Evolutionary conservation across 2,329 filamentous ascomycete genomes (phyloP), one percentile per base, ranked within the genome.

Genomic region (Cladosporium sp.): DNA sequence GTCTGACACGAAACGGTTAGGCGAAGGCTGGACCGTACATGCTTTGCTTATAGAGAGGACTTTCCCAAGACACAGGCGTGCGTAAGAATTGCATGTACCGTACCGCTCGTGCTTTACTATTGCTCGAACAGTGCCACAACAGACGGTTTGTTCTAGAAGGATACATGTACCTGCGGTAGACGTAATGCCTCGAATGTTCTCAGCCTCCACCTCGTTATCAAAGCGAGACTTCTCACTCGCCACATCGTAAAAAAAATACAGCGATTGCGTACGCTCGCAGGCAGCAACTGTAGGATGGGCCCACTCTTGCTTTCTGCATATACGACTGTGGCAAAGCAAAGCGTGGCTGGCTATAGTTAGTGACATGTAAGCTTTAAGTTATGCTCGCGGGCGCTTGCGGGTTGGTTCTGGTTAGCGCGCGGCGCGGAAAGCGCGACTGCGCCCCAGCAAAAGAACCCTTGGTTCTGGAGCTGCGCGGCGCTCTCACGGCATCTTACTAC

Each of bases 351-450:
- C 55, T 57, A 57, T 57, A 37, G 33, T 40, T 57, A 57, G 55
- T 33, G 52, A 55, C 52, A 55, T 55, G 52, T 55, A 55, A 55
- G 52, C 52, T 55, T 55, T 55, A 31, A 55, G 52, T 55, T 55
- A 55, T 55, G 52, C 52, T 55, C 31, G 8, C 40, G n/a, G 40
- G 40, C 40, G 40, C 40, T 46, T 21, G 40, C 40, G 52, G n/a
- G 52, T 29, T 55, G 52, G 52, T 55, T 55, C n/a, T 18, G 31
- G 52, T 31, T 55, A 55, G 52, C 28, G 52, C 28, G 50, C 52
- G 26, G 26, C 16, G 28, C 52, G 52, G 31, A 55, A 46, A 46
- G 40, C 40, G 40, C 40, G 40, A 46, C 40, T 46, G 40, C 40
- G 40, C 40, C 40, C 40, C 40, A 46, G 40, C 40, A 46, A 46